Evolutionary conservation across 2,329 filamentous ascomycete genomes (phyloP).

Genomic region (Xylariaceae sp.): DNA sequence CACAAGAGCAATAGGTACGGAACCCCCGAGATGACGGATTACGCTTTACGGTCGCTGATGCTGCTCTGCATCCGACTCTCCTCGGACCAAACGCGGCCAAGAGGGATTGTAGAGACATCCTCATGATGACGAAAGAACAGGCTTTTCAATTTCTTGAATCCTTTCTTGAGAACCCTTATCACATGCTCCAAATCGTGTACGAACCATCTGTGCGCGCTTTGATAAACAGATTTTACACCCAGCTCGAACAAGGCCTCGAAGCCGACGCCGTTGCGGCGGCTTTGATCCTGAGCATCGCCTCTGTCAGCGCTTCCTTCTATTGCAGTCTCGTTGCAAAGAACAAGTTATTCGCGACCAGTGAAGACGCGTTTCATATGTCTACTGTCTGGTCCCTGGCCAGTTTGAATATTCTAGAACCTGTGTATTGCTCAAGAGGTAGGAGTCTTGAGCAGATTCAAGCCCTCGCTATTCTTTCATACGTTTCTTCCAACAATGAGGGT

Average conservation of each 20-base stretch:
- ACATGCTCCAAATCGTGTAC: conserved; percentile 27
- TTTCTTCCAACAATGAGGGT: conserved; percentile 38
- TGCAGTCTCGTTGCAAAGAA: conserved; percentile 2
- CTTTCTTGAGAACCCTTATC: conserved; percentile 26
- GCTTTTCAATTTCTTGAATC: conserved; percentile 25
- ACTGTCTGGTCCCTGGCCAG: conserved; percentile 26
- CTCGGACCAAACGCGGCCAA: background rate
- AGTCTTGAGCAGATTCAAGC: conserved; percentile 37
- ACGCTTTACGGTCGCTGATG: conserved; percentile 6
- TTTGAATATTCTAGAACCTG: conserved; percentile 35
- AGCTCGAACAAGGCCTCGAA: conserved; percentile 9
- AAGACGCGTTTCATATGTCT: conserved; percentile 17
- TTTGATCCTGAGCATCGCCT: conserved; percentile 27
- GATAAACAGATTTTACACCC: conserved; percentile 20
- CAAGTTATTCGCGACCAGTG: conserved; percentile 15
- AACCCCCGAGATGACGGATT: background rate
- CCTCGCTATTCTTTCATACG: conserved; percentile 35
- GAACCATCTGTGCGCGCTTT: conserved; percentile 18
- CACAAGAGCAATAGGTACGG: conserved; percentile 7
- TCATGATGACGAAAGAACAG: conserved; percentile 22
- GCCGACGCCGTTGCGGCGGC: conserved; percentile 21
- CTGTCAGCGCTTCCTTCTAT: conserved; percentile 29
- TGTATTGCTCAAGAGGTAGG: conserved; percentile 23
- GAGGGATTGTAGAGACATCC: too few species aligned
- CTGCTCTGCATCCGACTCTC: conserved; percentile 5